These are phyloP conservation scores for Thielaviopsis euricoi DNA, from an alignment of 2,329 filamentous ascomycete genomes.

Conservation along the genomic window DNA sequence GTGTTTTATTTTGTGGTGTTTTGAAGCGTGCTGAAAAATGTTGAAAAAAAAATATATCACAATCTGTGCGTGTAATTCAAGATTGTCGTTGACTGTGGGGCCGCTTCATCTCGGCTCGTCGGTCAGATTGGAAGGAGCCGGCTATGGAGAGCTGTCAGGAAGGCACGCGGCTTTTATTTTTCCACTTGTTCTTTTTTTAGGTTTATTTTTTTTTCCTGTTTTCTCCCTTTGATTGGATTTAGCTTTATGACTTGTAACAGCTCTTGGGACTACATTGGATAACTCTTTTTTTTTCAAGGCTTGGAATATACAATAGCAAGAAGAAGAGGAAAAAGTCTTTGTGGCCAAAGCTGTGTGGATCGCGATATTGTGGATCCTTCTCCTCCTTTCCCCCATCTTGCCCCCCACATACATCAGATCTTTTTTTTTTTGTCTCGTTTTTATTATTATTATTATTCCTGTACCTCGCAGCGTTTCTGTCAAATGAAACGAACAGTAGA, in stretches of 20 bases:
- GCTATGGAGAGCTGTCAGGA: slow-evolving; percentile 3
- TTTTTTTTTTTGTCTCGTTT: too few relatives aligned
- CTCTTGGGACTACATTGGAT: neutral
- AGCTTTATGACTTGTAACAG: too few relatives aligned
- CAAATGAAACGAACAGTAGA: too few relatives aligned
- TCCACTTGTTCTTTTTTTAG: neutral
- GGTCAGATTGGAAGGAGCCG: slow-evolving; percentile 7
- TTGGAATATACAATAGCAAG: neutral
- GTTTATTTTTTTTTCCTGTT: slow-evolving; percentile 1
- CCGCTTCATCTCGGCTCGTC: slow-evolving; percentile 2
- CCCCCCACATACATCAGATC: too few relatives aligned
- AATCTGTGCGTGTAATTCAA: neutral
- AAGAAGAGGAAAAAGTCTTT: too few relatives aligned
- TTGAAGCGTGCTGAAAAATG: too few relatives aligned
- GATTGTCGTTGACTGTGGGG: neutral
- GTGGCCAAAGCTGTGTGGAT: too few relatives aligned
- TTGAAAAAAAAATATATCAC: too few relatives aligned
- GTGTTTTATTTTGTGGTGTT: neutral
- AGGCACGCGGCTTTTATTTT: neutral
- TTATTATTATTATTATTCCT: too few relatives aligned
- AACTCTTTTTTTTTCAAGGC: neutral
- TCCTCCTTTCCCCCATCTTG: too few relatives aligned
- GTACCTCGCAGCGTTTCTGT: too few relatives aligned
- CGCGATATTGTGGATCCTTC: too few relatives aligned
- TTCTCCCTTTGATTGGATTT: neutral